Base-by-base conservation (phyloP, 495 filamentous ascomycete species). In the Aspergillus steynii region DNA sequence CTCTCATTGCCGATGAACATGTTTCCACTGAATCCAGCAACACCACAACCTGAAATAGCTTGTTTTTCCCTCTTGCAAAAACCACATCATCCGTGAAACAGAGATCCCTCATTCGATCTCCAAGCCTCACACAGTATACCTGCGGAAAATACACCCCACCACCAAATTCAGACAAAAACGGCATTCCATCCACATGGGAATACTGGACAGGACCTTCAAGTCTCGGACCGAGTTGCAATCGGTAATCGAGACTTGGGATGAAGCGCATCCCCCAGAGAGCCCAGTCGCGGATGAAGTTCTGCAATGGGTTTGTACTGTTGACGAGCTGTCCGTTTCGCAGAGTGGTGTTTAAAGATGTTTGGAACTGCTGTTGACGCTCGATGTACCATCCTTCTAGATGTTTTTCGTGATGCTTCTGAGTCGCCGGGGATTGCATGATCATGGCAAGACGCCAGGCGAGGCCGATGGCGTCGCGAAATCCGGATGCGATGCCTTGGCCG, bases 401-500 rank as follows among this genome's bases (percentile, higher is more conserved):
- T 12, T 45, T 27, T 25, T 70, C 52, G 51, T 74, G 68, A 28
- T 31, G 61, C 47, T 37, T 50, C 31, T 45, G 50, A 27, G 32
- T 55, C 3, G 50, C 4, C 46, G 65, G 28, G 14, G 42, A 29
- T 3, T 64, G 56, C 29, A 65, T 66, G 25, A 79, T 64, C 14
- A 82, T 31, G 4, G 71, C 73, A 1, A 85, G 71, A 8, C 83
- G 59, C 59, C 52, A 61, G 20, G 59, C 59, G n/a, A 61, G 53
- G 1, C 37, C 42, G 15, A 51, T 46, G 2, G 53, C 59, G 15
- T 61, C 59, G 31, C 68, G 76, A 46, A 71, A 71, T 27, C 82
- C 81, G 20, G 74, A 79, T n/a, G 78, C 75, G 46, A 83, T 82
- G 4, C 81, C 82, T 61, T 84, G 82, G 0, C 82, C 82, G 1